Evolutionary conservation across 2,329 filamentous ascomycete genomes (phyloP), one percentile per base, ranked within the genome.

Genomic region (Calcarisporium arbuscula): DNA sequence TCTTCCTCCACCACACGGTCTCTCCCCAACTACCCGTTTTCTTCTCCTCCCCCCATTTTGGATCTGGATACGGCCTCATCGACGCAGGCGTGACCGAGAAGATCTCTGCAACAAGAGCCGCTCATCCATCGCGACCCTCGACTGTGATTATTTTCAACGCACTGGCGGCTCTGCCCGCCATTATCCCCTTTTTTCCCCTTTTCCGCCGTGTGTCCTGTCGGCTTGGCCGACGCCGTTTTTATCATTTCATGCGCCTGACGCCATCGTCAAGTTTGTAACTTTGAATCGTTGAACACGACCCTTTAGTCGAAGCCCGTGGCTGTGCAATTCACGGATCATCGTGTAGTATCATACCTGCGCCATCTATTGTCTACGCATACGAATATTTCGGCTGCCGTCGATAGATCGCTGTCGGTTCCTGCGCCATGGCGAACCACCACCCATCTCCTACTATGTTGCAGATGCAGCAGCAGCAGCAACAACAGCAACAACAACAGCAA

Each of bases 391-490:
- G n/a, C n/a, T n/a, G n/a, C n/a, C n/a, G n/a, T n/a, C 39, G 35
- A 30, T 41, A 39, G 36, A 36, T 39, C 36, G 39, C 41, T 35
- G 26, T 23, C 39, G 28, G 34, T 34, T 32, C 29, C 31, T 35
- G 22, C 52, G 61, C 43, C 45, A 86, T 86, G 81, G 80, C 81
- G 49, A 83, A 85, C 60, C 82, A 85, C 51, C 85, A 89, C 54
- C 80, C 82, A 27, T 90, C 85, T 50, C 85, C 85, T 26, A 84
- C 84, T 39, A 83, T 85, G 64, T 83, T 89, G 64, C 73, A 76
- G 51, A 70, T 77, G 68, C 72, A 71, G 53, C 67, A 70, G 40
- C 34, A 48, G 39, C 49, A 58, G 39, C 77, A 79, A 38, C 77
- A 82, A 46, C 72, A 74, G 15, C 74, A 72, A 41, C 34, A 48